Conservation (phyloP, 345 rosid species). For the Heritiera littoralis region DNA sequence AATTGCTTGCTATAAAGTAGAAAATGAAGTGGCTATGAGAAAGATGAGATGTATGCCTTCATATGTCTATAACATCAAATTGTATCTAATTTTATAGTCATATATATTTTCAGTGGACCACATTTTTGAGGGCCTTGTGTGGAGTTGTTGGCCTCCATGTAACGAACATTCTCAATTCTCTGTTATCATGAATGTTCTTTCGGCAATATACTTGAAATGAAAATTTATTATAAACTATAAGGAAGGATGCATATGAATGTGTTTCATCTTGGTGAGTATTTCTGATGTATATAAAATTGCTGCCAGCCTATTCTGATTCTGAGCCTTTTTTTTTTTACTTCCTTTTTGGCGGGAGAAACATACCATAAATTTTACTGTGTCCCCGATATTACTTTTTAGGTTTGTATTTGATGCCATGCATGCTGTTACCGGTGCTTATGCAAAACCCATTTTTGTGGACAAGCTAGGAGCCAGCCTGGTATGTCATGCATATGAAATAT, state of each 20-base stretch:
- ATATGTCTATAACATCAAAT: not conserved
- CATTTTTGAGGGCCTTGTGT: not conserved
- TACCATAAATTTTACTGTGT: not conserved
- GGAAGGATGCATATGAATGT: not conserved
- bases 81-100: not conserved
- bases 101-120: not conserved
- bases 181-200: not conserved
- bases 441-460: constrained; percentile 88
- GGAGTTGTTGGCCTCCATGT: not conserved
- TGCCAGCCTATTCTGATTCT: not conserved
- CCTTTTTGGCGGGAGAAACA: not conserved
- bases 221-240: not conserved
- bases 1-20: not conserved
- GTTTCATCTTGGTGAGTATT: not conserved
- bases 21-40: not conserved
- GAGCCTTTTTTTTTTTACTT: not conserved
- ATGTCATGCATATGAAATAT: constrained; percentile 30
- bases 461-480: constrained; percentile 74
- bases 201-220: not conserved
- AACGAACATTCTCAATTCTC: not conserved
- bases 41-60: not conserved
- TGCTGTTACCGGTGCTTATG: constrained; percentile 96
- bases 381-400: constrained; percentile 39
- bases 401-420: constrained; percentile 94
- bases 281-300: not conserved